A percentile compares a stretch with the other conserved stretches of the same genome.
phyloP scores from a whole-genome alignment of 495 filamentous ascomycete species.

The Tetracladium setigerum region DNA sequence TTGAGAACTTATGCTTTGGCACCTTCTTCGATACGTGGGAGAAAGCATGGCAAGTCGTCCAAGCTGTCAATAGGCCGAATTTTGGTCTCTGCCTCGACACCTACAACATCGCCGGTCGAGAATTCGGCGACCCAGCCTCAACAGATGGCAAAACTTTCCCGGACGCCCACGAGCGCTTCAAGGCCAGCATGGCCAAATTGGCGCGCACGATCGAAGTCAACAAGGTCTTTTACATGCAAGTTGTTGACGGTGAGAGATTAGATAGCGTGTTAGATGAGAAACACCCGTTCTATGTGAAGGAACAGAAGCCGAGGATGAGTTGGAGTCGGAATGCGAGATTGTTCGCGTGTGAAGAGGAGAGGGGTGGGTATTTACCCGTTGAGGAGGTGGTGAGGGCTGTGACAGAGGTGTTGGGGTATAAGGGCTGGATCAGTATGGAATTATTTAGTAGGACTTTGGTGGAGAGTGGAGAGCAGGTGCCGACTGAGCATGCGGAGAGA shows the following conservation, averaged over 20 bases:
- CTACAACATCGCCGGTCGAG: conserved; percentile 70
- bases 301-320: conserved; percentile 64
- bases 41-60: conserved; percentile 61
- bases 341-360: conserved; percentile 64
- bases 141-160: conserved; percentile 39
- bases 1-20: conserved; percentile 83
- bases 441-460: conserved; percentile 63
- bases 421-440: conserved; percentile 76
- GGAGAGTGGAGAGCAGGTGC: conserved; percentile 41
- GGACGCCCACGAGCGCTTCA: conserved; percentile 51
- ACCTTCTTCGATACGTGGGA: conserved; percentile 64
- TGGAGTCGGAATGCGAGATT: conserved; percentile 75
- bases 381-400: conserved; percentile 54
- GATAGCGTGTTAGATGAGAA: conserved; percentile 46
- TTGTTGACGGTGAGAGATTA: conserved; percentile 68
- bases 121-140: conserved; percentile 67
- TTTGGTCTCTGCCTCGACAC: conserved; percentile 81
- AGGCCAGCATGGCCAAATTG: conserved; percentile 49
- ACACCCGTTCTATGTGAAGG: conserved; percentile 56
- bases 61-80: conserved; percentile 54
- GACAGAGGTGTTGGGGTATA: conserved; percentile 43
- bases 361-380: conserved; percentile 68
- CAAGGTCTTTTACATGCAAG: conserved; percentile 76
- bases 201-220: conserved; percentile 47
- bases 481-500: conserved; percentile 54